Evolutionary conservation across 768 basidiomycete species (phyloP), one percentile per base, ranked within the genome.

Genomic region (Trametes punicea): DNA sequence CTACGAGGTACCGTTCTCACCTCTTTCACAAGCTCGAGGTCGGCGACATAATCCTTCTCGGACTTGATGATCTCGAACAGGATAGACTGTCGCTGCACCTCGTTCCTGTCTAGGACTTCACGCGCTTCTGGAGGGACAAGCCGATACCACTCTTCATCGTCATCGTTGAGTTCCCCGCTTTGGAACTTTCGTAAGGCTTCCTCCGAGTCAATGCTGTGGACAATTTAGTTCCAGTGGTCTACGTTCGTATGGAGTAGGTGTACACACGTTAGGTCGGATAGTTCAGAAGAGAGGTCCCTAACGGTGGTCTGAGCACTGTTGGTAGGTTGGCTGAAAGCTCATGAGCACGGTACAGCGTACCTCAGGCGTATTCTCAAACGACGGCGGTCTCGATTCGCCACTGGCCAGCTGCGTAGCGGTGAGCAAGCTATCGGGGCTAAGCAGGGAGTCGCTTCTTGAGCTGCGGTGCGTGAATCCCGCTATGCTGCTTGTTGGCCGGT

Each of bases 1-100:
- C 10, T 25, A 52, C 6, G 9, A 16, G 20, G 9, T 11, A n/a
- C 40, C 26, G 4, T 18, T 57, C 69, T 27, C 57, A 90, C 91
- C 68, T 90, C 78, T 73, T 82, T 71, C 60, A 89, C 72, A 55
- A 85, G 69, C 65, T 84, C 78, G 46, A 99, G 71, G 71, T 98
- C 96, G 27, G 79, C 70, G 10, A 93, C 87, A 68, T 97, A 98
- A 57, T 93, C 87, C 59, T 85, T 79, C 73, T 99, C 97, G 0
- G 88, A 85, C 69, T 91, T 87, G 70, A 98, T 85, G 21, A 96
- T 73, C 68, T 98, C 95, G 62, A 94, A 95, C 6, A 99, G 78
- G 34, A 85, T 82, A 23, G 84, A 89, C 69, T 98, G 94, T 41
- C 94, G 80, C 55, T 88, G 82, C 20, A 94, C 85, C 68, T 97